Conservation (phyloP, 106 monocot species). For the Posidonia australis region DNA sequence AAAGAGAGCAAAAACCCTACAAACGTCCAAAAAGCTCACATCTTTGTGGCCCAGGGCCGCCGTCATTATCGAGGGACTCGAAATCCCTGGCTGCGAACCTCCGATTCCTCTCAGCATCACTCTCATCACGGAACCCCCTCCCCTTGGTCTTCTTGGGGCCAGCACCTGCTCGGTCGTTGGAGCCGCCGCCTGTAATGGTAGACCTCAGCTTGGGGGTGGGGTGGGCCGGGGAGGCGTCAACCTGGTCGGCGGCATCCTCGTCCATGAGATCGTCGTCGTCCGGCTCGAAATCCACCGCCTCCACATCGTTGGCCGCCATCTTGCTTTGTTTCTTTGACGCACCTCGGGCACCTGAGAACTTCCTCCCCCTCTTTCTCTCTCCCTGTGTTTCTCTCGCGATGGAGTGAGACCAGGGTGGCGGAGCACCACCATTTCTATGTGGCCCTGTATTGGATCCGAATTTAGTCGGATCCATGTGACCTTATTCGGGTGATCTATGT, state of each 20-base stretch:
- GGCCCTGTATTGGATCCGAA: no score
- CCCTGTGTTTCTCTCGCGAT: no score
- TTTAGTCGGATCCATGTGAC: no score
- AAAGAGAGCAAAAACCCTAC: not conserved
- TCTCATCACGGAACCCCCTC: slow-evolving; percentile 74
- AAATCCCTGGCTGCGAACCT: slow-evolving; percentile 49
- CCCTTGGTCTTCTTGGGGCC: slow-evolving; percentile 67
- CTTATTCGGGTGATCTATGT: no score
- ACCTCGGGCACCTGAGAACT: no score
- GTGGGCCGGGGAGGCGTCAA: slow-evolving; percentile 9
- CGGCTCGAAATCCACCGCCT: slow-evolving; percentile 73
- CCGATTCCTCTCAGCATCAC: slow-evolving; percentile 34
- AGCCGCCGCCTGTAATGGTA: slow-evolving; percentile 51
- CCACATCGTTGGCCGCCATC: slow-evolving; percentile 50
- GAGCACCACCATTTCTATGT: no score
- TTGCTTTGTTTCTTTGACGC: no score
- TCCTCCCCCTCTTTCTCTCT: no score
- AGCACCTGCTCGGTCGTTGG: not conserved
- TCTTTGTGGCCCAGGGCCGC: slow-evolving; percentile 66
- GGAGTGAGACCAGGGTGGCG: no score
- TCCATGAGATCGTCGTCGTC: slow-evolving; percentile 97
- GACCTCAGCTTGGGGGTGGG: slow-evolving; percentile 56
- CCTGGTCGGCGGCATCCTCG: slow-evolving; percentile 48
- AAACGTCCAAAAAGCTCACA: slow-evolving; percentile 25
- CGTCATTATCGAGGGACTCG: slow-evolving; percentile 56